Percentiles rank a stretch among this genome's conserved stretches.
These are phyloP conservation scores for Golubevia sp. DNA, from an alignment of 1,284 basidiomycete genomes.

Conservation along the genomic window DNA sequence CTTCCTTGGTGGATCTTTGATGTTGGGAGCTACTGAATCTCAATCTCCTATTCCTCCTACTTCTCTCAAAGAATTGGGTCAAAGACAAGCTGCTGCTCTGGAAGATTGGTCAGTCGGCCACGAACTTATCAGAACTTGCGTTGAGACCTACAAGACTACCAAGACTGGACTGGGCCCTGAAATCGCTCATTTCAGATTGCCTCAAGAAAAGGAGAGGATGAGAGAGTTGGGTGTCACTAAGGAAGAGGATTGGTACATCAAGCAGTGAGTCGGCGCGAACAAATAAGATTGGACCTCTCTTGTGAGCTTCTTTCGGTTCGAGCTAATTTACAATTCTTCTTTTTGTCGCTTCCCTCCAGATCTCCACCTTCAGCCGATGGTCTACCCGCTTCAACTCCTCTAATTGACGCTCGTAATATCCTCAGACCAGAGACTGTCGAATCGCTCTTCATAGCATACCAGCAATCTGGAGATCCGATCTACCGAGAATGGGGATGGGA, in stretches of 20 bases:
- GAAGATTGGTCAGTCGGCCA: conserved; percentile 79
- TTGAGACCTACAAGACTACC: conserved; percentile 79
- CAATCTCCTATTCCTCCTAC: not conserved
- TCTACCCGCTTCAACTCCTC: conserved; percentile 64
- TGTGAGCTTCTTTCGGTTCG: not conserved
- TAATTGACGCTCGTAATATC: conserved; percentile 85
- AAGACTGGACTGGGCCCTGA: conserved; percentile 70
- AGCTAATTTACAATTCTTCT: not conserved
- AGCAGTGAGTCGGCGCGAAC: conserved; percentile 19
- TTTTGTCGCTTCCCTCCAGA: conserved; percentile 1
- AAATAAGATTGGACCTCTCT: not conserved
- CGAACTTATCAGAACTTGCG: conserved; percentile 81
- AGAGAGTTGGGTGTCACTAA: conserved; percentile 10
- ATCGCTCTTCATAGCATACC: conserved; percentile 83
- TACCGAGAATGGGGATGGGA: conserved; percentile 87
- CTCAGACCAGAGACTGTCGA: conserved; percentile 89
- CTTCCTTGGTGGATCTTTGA: conserved; percentile 87
- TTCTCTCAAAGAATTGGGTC: not conserved
- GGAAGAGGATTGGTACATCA: conserved; percentile 54
- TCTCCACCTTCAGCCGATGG: conserved; percentile 11
- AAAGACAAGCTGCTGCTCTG: conserved; percentile 12
- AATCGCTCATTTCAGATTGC: conserved; percentile 51
- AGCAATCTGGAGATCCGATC: conserved; percentile 78
- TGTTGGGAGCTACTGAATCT: conserved; percentile 79
- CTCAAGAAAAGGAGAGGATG: conserved; percentile 69